Evolutionary conservation across 345 rosid species (phyloP).

Genomic region (Acer yangbiense): DNA sequence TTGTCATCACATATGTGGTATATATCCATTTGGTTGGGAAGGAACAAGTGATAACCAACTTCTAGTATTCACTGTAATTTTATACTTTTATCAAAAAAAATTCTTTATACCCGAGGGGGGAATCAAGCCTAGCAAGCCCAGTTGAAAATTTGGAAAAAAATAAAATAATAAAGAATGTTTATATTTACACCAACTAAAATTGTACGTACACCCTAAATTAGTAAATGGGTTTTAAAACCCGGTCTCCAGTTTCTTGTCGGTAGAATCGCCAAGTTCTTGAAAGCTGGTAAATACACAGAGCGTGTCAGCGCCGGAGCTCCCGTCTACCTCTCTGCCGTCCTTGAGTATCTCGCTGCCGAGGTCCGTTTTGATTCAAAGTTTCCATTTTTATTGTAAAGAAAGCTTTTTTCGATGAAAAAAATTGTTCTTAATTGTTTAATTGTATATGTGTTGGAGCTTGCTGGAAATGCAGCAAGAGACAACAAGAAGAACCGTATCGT

Average conservation of each 20-base stretch:
- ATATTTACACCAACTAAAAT: no score
- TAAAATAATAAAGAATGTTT: no score
- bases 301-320: slow-evolving; percentile 87
- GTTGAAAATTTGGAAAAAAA: no score
- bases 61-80: no score
- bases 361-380: slow-evolving; percentile 24
- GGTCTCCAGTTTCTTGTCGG: slow-evolving; percentile 84
- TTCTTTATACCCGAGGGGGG: no score
- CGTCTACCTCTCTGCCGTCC: slow-evolving; percentile 79
- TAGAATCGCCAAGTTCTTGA: slow-evolving; percentile 71
- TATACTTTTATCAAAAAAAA: no score
- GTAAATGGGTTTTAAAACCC: slow-evolving; percentile 36
- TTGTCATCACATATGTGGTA: no score
- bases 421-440: background rate
- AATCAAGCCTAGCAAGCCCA: no score
- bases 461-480: slow-evolving; percentile 82
- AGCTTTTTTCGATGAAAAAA: background rate
- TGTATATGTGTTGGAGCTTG: slow-evolving; percentile 63
- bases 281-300: slow-evolving; percentile 80
- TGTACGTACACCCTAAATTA: no score
- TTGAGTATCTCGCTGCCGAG: slow-evolving; percentile 85
- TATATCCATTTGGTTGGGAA: no score
- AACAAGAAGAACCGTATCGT: slow-evolving; percentile 75
- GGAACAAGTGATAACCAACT: no score
- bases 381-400: background rate